A percentile compares a stretch with the other conserved stretches of the same genome.
Conservation (phyloP, 1,139 yeast genomes). For the Arxiozyma slooffiae region DNA sequence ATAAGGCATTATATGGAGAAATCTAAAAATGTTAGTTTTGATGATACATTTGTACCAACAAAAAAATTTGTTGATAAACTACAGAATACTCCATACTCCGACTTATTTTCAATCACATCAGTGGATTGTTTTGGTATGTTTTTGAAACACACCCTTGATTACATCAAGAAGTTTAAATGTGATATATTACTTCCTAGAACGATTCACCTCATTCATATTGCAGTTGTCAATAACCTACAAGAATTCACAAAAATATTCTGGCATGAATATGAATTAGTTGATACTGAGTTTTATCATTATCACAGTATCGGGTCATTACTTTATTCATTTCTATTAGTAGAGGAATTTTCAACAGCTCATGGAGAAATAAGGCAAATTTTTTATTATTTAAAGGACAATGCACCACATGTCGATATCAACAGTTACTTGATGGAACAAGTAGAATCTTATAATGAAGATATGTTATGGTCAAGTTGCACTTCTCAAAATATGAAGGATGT, state of each 20-base stretch:
- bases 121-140: constrained; percentile 46
- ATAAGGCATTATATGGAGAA: constrained; percentile 28
- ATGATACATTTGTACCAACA: constrained; percentile 46
- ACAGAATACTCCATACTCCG: constrained; percentile 33
- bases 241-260: constrained; percentile 28
- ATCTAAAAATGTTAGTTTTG: constrained; percentile 31
- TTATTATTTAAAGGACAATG: constrained; percentile 29
- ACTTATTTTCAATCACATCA: constrained; percentile 41
- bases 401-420: constrained; percentile 27
- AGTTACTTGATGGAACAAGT: constrained; percentile 30
- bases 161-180: constrained; percentile 35
- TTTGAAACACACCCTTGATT: constrained; percentile 40
- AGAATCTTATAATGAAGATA: constrained; percentile 24
- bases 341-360: constrained; percentile 37
- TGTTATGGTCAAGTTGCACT: constrained; percentile 20
- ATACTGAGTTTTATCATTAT: constrained; percentile 34
- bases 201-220: constrained; percentile 62
- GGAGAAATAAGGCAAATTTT: constrained; percentile 49
- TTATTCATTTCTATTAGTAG: constrained; percentile 37
- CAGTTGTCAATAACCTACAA: constrained; percentile 30
- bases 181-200: constrained; percentile 51
- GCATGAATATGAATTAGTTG: constrained; percentile 31
- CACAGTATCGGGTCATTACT: constrained; percentile 39
- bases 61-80: constrained; percentile 28
- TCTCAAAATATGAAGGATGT: constrained; percentile 20